Base-by-base conservation (phyloP, 345 rosid genomes). In the rapeseed (Brassica napus) region DNA sequence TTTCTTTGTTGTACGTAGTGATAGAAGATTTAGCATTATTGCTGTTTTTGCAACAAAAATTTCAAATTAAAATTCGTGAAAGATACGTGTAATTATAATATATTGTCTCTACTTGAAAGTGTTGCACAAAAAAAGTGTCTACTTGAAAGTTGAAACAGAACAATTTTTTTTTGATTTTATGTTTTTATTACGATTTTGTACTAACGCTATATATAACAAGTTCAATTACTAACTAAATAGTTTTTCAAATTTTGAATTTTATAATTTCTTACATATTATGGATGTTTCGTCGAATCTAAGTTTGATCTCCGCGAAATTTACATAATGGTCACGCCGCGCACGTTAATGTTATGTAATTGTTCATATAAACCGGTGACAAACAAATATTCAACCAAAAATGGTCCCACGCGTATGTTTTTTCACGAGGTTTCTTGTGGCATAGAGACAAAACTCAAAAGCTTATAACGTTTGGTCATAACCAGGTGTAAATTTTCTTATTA, bases 361-460 rank as follows among this genome's bases (percentile, higher is more conserved):
- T 64, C 61, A 58, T 47, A 31, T 9, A 73, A 34, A 16, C 24
- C 34, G 70, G 69, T 60, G 34, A 44, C 30, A 54, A 34, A 26
- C 11, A 16, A 47, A 5, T 23, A 60, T 2, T 21, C 55, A 54
- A 80, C 75, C 23, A 39, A 78, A 73, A 74, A 54, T 26, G 75
- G 79, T 18, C 79, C 76, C 79, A 74, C 66, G 37, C 28, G 49
- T 63, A 65, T 65, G 55, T 7, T 23, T 75, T 74, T 65, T 66
- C 75, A 80, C 75, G 72, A 80, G 75, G 80, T 65, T 70, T 70
- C 68, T 64, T 59, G 49, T 58, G 44, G 66, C 58, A 24, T 55
- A 42, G 44, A 49, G 77, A 76, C 80, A 75, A 75, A 80, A 58
- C 75, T 62, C 62, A n/a, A 65, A 54, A 69, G 64, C 55, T 69